Base-by-base conservation (phyloP, 805 yeast species). In the Yarrowia sp. region DNA sequence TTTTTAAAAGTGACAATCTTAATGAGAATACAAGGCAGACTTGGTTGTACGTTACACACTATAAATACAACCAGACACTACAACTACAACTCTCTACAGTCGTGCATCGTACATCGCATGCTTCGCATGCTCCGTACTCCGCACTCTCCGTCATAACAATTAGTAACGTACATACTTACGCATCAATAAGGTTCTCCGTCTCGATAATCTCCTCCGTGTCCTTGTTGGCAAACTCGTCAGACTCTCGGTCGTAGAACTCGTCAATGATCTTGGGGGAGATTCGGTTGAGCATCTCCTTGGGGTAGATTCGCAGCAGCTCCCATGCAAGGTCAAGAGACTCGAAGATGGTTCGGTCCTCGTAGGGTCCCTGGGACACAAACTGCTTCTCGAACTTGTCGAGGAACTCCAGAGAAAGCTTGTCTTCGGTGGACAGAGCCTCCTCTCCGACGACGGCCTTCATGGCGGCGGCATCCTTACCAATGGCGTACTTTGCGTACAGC, bases 361-460 rank as follows among this genome's bases (percentile, higher is more conserved):
- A 95, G 64, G 97, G 93, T 77, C 98, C 98, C 81, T 95, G 99
- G 53, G 92, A 74, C 73, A 95, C 91, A 74, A 96, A 96, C 64
- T 93, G 89, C 83, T 90, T 91, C 80, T 95, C 99, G 73, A 95
- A 95, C 81, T 95, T 95, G 77, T 96, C 99, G 80, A 95, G 86
- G 77, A 95, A 95, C 81, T 95, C 99, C 75, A 95, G 84, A 2
- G 99, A 95, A 70, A 95, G 84, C 80, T 96, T 96, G 80, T 95
- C 99, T 79, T 95, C 99, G 69, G 90, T 90, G 38, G 98, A 92
- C 74, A 95, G 83, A 39, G 99, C 99, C 80, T 95, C 99, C 80
- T 95, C 99, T 86, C 99, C 99, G 72, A 95, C 99, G 71, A 95
- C 99, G 13, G 99, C 97, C 81, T 95, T 95, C 99, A 95, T 95